Evolutionary conservation across 306 rosid genomes (phyloP), one percentile per base, ranked within the genome.

Genomic region (Fragaria iinumae): DNA sequence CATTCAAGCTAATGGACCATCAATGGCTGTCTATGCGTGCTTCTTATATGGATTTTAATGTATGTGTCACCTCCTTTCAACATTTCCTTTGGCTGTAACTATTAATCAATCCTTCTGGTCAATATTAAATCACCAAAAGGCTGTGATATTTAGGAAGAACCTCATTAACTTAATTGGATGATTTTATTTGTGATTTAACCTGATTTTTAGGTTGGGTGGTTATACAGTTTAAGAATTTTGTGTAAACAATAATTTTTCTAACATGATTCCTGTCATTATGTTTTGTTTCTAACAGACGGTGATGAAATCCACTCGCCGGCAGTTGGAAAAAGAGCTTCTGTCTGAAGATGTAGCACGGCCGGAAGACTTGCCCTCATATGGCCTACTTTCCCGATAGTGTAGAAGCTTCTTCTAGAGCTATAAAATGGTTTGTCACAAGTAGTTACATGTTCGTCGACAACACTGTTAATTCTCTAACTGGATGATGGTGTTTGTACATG

Each of bases 11-110:
- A 77, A 92, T 95, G 99, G 99, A 95, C 85, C 93, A 90, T 59
- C 91, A 90, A 81, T 95, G 99, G 99, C 99, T 95, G 76, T 75
- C 96, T 20, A 95, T 95, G 99, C 97, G 86, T 36, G 99, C 99
- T 12, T 92, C 99, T 29, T 95, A 95, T 82, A 95, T 95, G 99
- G 99, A 95, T 89, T 95, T 95, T 80, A 95, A 95, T 75, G 99
- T 95, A 89, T 29, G 99, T 89, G 72, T 69, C 69, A 74, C 76
- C 71, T 71, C 80, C 67, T 62, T 62, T 63, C 20, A 63, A 32
- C 21, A 16, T 63, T 65, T 69, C 57, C 47, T 16, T 72, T 59
- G 56, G 17, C 43, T 56, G 39, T 52, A 52, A 41, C 45, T 52
- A 12, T 20, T 55, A 21, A 2, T 55, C 21, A 55, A n/a, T 57